phyloP scores from a whole-genome alignment of 1,284 basidiomycete species.

The Cryptococcus amylolentus region DNA sequence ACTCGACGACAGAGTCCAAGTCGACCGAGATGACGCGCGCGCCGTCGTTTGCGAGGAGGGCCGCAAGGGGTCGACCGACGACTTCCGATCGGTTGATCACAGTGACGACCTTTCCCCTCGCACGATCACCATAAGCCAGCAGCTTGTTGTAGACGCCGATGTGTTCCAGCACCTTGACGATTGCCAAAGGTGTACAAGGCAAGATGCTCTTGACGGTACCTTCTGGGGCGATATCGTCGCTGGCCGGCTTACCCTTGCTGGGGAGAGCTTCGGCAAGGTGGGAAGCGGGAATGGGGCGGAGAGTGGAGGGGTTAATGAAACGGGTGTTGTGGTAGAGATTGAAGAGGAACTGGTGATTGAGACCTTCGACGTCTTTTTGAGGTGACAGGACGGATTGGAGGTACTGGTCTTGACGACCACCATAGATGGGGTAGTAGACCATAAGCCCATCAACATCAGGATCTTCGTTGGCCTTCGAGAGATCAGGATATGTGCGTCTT shows the following conservation, averaged over 20 bases:
- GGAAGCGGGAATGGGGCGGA: conserved; percentile 45
- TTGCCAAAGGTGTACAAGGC: conserved; percentile 92
- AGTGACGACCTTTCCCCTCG: conserved; percentile 87
- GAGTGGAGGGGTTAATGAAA: conserved; percentile 52
- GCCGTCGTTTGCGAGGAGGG: conserved; percentile 90
- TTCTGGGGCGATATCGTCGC: conserved; percentile 60
- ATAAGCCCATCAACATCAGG: conserved; percentile 86
- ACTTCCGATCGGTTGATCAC: conserved; percentile 97
- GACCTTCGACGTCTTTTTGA: conserved; percentile 93
- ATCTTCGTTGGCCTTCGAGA: conserved; percentile 72
- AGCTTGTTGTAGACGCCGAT: conserved; percentile 89
- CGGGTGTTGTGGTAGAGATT: conserved; percentile 95
- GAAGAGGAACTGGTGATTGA: conserved; percentile 94
- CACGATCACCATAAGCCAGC: conserved; percentile 88
- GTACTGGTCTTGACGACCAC: conserved; percentile 86
- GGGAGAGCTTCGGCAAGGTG: conserved; percentile 37
- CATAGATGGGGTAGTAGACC: conserved; percentile 95
- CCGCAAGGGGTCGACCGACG: conserved; percentile 90
- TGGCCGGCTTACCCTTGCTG: conserved; percentile 5
- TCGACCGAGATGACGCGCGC: conserved; percentile 92
- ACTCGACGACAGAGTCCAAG: conserved; percentile 75
- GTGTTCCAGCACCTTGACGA: conserved; percentile 90
- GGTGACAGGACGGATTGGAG: conserved; percentile 77
- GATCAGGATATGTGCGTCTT: background rate
- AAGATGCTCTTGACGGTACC: conserved; percentile 63